Base-by-base conservation (phyloP, 768 basidiomycete genomes). In the Phylloporus arenicola region DNA sequence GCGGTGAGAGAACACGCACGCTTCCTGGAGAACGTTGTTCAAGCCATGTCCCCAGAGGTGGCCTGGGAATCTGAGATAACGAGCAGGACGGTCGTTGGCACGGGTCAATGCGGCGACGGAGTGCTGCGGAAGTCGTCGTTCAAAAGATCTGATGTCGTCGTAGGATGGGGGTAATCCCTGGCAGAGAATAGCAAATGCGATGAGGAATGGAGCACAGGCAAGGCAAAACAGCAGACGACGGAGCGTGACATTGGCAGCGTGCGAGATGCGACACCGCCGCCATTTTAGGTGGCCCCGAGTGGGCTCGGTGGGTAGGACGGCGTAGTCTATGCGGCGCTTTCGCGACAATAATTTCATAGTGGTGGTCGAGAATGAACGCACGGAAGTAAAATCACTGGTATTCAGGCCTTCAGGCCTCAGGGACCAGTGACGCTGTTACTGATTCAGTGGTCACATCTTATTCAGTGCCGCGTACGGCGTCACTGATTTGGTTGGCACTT, bases 1-100 rank as follows among this genome's bases (percentile, higher is more conserved):
- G 3, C 1, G 4, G 11, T 10, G 37, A 22, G 1, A 13, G 45
- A 4, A 1, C 19, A 74, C 79, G 53, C 59, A 82, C 80, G 74
- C 69, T 73, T 84, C 81, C 62, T 83, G 79, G 22, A 84, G 67
- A 25, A 82, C 62, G 48, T 83, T 84, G 62, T 83, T 82, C 50
- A 82, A 69, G 1, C 82, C 82, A 47, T 77, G 78, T 0, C 79
- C 80, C 80, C 80, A 81, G 6, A 82, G 47, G 52, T 82, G 79
- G 17, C 72, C 72, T 1, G 79, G 75, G 54, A 82, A 83, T 24
- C 73, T 59, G 27, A 83, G 54, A 52, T 75, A 83, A 41, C 62
- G 62, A 9, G 44, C 38, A 16, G 56, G 60, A 50, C 20, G 55
- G 17, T 17, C 45, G 16, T 47, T 9, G 1, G 38, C 4, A 12